phyloP scores from a whole-genome alignment of 148 eudicot genomes.

The Spergularia bocconei region DNA sequence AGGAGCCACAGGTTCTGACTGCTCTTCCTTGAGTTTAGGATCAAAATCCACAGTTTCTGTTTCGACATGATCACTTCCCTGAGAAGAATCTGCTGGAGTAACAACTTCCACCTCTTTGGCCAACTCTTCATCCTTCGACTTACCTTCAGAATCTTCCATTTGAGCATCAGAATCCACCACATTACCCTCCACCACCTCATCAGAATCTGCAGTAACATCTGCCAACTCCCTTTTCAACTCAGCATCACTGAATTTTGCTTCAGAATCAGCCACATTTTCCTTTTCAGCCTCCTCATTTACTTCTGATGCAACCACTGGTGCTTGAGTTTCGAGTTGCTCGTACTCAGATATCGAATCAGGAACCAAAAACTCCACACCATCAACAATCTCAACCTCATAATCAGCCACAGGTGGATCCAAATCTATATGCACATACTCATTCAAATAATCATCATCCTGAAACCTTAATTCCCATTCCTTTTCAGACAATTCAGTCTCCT shows the following conservation, averaged over 20 bases:
- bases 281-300: not conserved
- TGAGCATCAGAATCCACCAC: not conserved
- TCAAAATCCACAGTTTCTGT: not conserved
- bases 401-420: not conserved
- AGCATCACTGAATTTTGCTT: slow-evolving; percentile 2
- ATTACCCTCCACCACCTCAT: not conserved
- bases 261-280: slow-evolving; percentile 7
- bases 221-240: slow-evolving; percentile 11
- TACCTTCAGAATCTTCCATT: not conserved
- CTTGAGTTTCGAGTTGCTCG: slow-evolving; percentile 9
- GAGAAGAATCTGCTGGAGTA: not conserved
- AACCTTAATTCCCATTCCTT: not conserved
- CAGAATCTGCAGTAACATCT: not conserved
- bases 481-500: slow-evolving; percentile 3
- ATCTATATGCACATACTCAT: not conserved
- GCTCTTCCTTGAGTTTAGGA: not conserved
- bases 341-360: not conserved
- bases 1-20: not conserved
- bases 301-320: not conserved
- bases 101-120: slow-evolving; percentile 5
- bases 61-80: no score
- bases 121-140: not conserved
- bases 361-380: not conserved
- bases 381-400: not conserved
- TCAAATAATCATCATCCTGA: not conserved